Evolutionary conservation across 2,329 filamentous ascomycete genomes (phyloP).

Genomic region (Amesomyces nigricolor): DNA sequence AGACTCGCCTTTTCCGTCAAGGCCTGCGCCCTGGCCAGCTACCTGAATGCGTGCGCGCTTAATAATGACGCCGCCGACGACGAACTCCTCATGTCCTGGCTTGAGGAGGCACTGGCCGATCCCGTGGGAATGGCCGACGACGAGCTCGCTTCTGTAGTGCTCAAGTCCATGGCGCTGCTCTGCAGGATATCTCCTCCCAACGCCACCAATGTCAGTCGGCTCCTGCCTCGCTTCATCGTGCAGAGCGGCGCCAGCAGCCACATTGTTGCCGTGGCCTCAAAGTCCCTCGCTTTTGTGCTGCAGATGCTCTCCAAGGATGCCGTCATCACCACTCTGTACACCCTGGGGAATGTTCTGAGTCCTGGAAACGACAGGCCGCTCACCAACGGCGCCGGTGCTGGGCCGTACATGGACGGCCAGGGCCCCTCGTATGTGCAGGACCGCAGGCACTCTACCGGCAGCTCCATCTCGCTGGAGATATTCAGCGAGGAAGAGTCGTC

Average conservation of each 20-base stretch:
- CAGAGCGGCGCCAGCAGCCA: slow-evolving; percentile 67
- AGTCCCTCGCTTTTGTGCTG: slow-evolving; percentile 75
- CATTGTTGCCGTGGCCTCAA: slow-evolving; percentile 72
- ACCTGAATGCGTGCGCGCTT: slow-evolving; percentile 76
- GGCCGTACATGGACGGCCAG: slow-evolving; percentile 36
- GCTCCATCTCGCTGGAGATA: slow-evolving; percentile 71
- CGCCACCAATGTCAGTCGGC: slow-evolving; percentile 69
- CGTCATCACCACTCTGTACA: slow-evolving; percentile 91
- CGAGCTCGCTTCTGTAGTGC: slow-evolving; percentile 67
- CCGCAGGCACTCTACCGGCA: slow-evolving; percentile 58
- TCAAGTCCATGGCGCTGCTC: slow-evolving; percentile 77
- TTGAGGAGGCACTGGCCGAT: slow-evolving; percentile 77
- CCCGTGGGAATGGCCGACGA: slow-evolving; percentile 76
- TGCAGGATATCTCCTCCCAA: slow-evolving; percentile 68
- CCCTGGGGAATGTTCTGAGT: slow-evolving; percentile 90
- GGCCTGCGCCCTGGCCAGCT: slow-evolving; percentile 72
- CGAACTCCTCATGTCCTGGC: slow-evolving; percentile 74
- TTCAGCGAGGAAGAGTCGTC: slow-evolving; percentile 73
- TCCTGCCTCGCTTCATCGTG: slow-evolving; percentile 81
- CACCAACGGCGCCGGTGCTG: slow-evolving; percentile 47
- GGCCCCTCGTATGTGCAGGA: slow-evolving; percentile 43
- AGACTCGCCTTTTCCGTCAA: slow-evolving; percentile 81
- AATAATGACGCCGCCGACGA: slow-evolving; percentile 76
- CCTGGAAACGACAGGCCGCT: slow-evolving; percentile 55
- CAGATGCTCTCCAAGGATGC: slow-evolving; percentile 83